phyloP scores from a whole-genome alignment of 192 early-diverging fungal genomes.

The Piromyces sp. region DNA sequence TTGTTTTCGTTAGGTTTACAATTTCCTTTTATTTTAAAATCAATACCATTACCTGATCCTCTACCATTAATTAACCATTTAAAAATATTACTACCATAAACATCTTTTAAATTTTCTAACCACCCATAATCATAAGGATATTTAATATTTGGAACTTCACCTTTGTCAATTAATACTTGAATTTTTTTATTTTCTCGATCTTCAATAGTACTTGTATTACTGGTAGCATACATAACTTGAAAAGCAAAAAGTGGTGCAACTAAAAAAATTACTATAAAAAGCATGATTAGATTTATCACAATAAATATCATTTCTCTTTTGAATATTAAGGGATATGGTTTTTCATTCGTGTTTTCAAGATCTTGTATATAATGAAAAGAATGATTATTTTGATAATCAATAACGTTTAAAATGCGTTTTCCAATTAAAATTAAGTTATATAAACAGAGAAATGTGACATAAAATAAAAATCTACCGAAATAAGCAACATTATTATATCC shows the following conservation, averaged over 20 bases:
- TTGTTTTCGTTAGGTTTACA: not conserved
- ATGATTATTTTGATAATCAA: not conserved
- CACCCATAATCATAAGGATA: not conserved
- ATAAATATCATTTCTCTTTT: not conserved
- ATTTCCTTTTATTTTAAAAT: not conserved
- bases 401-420: not conserved
- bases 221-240: not conserved
- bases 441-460: conserved; percentile 33
- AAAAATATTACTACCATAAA: not conserved
- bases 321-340: not conserved
- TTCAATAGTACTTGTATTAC: not conserved
- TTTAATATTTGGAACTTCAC: not conserved
- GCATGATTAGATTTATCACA: not conserved
- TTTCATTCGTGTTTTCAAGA: not conserved
- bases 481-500: conserved; percentile 55
- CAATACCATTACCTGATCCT: not conserved
- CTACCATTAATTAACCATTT: not conserved
- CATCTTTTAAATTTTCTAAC: not conserved
- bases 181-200: not conserved
- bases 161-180: not conserved
- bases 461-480: conserved; percentile 63
- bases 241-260: not conserved
- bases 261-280: not conserved
- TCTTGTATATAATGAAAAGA: not conserved
- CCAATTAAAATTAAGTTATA: not conserved